These are phyloP conservation scores for Lentinus brumalis DNA, from an alignment of 768 basidiomycete genomes.

Conservation along the genomic window DNA sequence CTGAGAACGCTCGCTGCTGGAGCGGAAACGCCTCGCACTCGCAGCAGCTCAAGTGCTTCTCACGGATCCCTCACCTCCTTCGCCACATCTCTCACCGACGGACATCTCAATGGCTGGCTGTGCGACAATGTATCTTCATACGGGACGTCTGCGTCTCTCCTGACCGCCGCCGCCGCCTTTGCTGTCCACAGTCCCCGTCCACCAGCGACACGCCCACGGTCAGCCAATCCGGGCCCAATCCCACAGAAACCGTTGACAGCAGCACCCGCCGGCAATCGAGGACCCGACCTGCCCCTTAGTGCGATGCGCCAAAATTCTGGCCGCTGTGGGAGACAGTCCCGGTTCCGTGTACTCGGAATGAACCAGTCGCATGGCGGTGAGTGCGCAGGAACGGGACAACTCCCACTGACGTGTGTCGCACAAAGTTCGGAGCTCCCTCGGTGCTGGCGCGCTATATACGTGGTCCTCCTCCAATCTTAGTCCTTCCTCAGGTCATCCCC, in stretches of 20 bases:
- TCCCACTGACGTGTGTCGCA: slow-evolving; percentile 22
- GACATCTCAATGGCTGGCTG: background rate
- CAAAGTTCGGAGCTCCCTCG: slow-evolving; percentile 18
- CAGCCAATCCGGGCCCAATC: slow-evolving; percentile 4
- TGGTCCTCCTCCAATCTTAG: slow-evolving; percentile 1
- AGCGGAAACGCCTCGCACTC: background rate
- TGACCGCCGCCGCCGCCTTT: background rate
- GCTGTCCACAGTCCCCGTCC: background rate
- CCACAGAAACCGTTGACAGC: slow-evolving; percentile 2
- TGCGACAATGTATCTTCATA: slow-evolving; percentile 9
- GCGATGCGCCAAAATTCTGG: background rate
- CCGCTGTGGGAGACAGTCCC: slow-evolving; percentile 15
- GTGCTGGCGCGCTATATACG: slow-evolving; percentile 14
- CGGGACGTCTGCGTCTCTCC: background rate
- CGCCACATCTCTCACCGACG: slow-evolving; percentile 7
- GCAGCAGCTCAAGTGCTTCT: slow-evolving; percentile 1
- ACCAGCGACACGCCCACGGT: slow-evolving; percentile 9
- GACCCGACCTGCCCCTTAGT: slow-evolving; percentile 2
- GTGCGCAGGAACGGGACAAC: background rate
- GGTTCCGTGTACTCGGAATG: slow-evolving; percentile 1
- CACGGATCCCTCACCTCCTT: background rate
- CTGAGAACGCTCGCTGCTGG: background rate
- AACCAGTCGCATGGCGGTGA: slow-evolving; percentile 15
- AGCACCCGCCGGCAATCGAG: slow-evolving; percentile 2
- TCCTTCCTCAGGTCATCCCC: background rate